Conservation (phyloP, 768 basidiomycete genomes). For the Termitomyces sp. region DNA sequence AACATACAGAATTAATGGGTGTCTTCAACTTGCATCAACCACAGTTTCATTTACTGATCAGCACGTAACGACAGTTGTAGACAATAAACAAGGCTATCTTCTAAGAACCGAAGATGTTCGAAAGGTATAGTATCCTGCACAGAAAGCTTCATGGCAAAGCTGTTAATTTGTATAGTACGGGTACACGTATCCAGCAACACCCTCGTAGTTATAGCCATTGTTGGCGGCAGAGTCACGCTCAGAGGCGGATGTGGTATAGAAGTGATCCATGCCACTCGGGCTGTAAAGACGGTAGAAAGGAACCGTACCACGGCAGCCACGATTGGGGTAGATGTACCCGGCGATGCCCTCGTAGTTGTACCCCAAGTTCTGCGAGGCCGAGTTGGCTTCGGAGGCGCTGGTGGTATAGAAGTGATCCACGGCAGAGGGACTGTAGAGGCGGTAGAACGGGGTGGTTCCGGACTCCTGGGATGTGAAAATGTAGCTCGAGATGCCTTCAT, state of each 20-base stretch:
- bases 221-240: constrained; percentile 2
- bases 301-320: constrained; percentile 1
- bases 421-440: constrained; percentile 12
- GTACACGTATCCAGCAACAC: constrained; percentile 9
- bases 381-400: constrained; percentile 10
- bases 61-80: too few species aligned
- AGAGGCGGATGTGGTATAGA: constrained; percentile 16
- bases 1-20: too few species aligned
- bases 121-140: not conserved
- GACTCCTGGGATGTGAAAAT: constrained; percentile 8
- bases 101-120: not conserved
- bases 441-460: constrained; percentile 17
- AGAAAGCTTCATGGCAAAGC: not conserved
- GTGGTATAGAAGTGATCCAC: constrained; percentile 20
- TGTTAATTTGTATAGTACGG: not conserved
- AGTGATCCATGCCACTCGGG: constrained; percentile 13
- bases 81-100: not conserved
- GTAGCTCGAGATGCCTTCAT: constrained; percentile 10
- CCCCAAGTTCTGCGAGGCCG: constrained; percentile 3
- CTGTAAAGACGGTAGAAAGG: constrained; percentile 18
- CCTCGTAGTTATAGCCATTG: constrained; percentile 5
- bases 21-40: too few species aligned
- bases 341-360: constrained; percentile 14
- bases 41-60: too few species aligned
- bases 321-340: constrained; percentile 14